These are phyloP conservation scores for Saraca asoca DNA, from an alignment of 331 rosid species.

Conservation along the genomic window DNA sequence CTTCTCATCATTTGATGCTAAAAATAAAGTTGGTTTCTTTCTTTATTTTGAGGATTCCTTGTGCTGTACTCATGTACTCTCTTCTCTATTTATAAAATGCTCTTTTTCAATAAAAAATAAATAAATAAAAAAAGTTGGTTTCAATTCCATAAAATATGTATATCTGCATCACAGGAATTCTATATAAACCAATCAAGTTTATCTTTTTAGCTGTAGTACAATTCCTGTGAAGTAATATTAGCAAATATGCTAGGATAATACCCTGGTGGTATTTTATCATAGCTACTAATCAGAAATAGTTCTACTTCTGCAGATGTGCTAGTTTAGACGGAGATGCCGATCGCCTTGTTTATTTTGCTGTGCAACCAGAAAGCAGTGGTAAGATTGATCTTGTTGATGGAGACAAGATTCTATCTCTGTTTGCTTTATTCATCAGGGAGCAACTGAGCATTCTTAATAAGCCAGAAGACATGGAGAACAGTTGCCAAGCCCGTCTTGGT, in stretches of 20 bases:
- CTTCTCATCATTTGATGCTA: slow-evolving; percentile 29
- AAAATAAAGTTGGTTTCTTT: slow-evolving; percentile 8
- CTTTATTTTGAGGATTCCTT: too few species aligned
- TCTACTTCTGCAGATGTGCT: slow-evolving; percentile 87
- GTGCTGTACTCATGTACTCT: too few species aligned
- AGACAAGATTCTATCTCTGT: slow-evolving; percentile 84
- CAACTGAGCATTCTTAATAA: slow-evolving; percentile 62
- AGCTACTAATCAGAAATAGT: slow-evolving; percentile 35
- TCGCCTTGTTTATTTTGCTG: slow-evolving; percentile 80
- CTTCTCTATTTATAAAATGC: too few species aligned
- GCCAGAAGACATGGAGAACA: slow-evolving; percentile 37
- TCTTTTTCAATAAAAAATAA: neutral
- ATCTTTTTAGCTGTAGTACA: slow-evolving; percentile 9
- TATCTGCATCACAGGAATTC: slow-evolving; percentile 6
- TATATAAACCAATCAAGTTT: neutral
- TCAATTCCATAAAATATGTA: neutral
- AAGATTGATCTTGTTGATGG: slow-evolving; percentile 79
- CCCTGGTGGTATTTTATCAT: slow-evolving; percentile 23
- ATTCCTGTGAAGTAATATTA: neutral
- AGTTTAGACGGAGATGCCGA: slow-evolving; percentile 99
- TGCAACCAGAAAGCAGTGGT: slow-evolving; percentile 51
- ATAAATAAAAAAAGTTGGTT: neutral
- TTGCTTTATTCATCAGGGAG: slow-evolving; percentile 77
- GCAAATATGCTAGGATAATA: neutral
- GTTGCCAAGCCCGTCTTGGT: slow-evolving; percentile 61